Conservation (phyloP, 768 basidiomycete species). For the Pleurotus ostreatus region DNA sequence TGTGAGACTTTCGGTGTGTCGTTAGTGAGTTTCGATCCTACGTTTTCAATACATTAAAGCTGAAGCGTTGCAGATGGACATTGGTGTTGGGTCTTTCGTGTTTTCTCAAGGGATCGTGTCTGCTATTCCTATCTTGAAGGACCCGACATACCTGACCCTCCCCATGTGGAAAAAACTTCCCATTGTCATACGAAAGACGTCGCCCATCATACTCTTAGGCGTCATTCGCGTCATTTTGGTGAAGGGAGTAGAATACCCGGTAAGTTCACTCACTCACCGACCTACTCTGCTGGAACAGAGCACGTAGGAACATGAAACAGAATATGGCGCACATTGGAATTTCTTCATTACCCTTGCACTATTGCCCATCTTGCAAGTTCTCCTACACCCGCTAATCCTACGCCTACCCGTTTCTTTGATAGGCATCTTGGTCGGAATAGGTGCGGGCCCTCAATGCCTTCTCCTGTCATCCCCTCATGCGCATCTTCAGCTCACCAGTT, state of each 20-base stretch:
- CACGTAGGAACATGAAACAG: constrained; percentile 82
- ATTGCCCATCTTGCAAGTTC: constrained; percentile 67
- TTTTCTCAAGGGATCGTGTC: constrained; percentile 94
- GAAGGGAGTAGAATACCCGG: constrained; percentile 93
- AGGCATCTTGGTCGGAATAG: constrained; percentile 54
- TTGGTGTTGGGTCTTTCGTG: constrained; percentile 96
- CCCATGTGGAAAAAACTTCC: constrained; percentile 50
- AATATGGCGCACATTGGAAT: constrained; percentile 98
- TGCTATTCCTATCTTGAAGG: constrained; percentile 73
- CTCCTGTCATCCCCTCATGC: neutral
- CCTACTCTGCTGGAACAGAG: neutral
- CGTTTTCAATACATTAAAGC: neutral
- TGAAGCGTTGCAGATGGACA: constrained; percentile 73
- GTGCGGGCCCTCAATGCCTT: constrained; percentile 30
- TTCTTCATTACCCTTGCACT: constrained; percentile 93
- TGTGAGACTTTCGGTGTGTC: constrained; percentile 94
- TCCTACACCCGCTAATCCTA: constrained; percentile 63
- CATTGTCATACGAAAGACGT: constrained; percentile 46
- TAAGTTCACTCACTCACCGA: constrained; percentile 28
- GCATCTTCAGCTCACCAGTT: constrained; percentile 65
- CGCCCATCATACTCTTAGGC: constrained; percentile 72
- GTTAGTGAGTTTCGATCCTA: constrained; percentile 51
- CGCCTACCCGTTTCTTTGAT: constrained; percentile 50
- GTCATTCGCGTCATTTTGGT: constrained; percentile 77
- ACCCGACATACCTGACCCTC: constrained; percentile 47